Evolutionary conservation across 768 basidiomycete genomes (phyloP).

Genomic region (Lentinus tigrinus): DNA sequence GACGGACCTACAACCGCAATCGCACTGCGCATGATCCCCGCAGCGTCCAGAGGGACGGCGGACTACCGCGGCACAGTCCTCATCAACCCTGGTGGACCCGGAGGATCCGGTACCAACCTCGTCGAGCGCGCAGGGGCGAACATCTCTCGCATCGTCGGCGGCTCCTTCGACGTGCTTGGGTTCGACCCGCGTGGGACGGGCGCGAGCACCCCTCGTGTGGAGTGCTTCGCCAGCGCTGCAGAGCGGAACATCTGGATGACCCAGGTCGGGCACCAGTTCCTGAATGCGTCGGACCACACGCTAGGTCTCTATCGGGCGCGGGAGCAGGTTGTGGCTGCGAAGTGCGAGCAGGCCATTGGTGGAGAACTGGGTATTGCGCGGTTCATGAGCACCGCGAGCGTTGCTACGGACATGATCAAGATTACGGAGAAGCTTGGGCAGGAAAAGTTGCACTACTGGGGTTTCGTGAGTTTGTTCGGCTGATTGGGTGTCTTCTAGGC

Average conservation of each 20-base stretch:
- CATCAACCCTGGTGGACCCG: constrained; percentile 15
- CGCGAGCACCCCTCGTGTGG: constrained; percentile 18
- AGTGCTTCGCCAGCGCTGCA: constrained; percentile 13
- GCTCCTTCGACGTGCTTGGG: constrained; percentile 20
- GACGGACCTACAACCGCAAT: constrained; percentile 1
- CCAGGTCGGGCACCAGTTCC: constrained; percentile 5
- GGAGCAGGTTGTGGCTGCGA: background rate
- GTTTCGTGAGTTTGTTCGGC: constrained; percentile 18
- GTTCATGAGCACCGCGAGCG: constrained; percentile 28
- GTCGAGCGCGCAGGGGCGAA: constrained; percentile 1
- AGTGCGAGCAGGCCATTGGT: constrained; percentile 16
- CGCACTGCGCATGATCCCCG: constrained; percentile 10
- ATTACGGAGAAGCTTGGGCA: constrained; percentile 28
- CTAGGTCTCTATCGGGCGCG: constrained; percentile 5
- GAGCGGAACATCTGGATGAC: constrained; percentile 10
- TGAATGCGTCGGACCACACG: constrained; percentile 15
- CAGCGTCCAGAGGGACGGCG: background rate
- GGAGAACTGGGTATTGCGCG: constrained; percentile 19
- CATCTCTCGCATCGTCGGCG: constrained; percentile 12
- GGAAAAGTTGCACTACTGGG: constrained; percentile 32
- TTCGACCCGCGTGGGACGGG: constrained; percentile 22
- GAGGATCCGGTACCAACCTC: constrained; percentile 9
- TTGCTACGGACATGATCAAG: constrained; percentile 32
- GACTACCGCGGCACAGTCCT: constrained; percentile 6
- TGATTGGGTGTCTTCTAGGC: background rate